Evolutionary conservation across 148 eudicot genomes (phyloP), one percentile per base, ranked within the genome.

Genomic region (Linanthus parryae): DNA sequence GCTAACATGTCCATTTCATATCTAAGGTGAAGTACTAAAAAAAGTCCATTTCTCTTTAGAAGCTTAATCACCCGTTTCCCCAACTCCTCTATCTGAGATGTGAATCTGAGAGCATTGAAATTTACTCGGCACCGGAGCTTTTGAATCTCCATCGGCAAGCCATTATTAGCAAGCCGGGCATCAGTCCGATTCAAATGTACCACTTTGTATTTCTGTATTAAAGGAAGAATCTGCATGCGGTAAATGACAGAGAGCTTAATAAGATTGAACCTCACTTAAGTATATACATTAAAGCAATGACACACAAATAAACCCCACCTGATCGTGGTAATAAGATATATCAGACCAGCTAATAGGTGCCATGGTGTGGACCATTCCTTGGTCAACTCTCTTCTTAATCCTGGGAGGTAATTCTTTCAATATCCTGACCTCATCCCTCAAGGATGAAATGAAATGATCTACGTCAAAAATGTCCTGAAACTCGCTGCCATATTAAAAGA

Each of bases 1-100:
- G 97, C 97, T 34, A 89, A 63, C 97, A 89, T 89, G 64, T 89
- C 97, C 95, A 85, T 89, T 72, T 89, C 97, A 39, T 82, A 89
- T 73, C 97, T 67, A 46, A 89, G 78, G 64, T 89, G 97, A 65
- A 89, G 95, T 34, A 89, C 97, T n/a, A 89, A 38, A 57, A 89
- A 89, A 22, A 82, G 88, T 45, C 97, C 97, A 36, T 80, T 78
- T 69, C 80, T 73, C 68, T 80, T 73, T 8, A 89, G 69, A 24
- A 89, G 56, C 35, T 66, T 80, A 45, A 85, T 75, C 38, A 89
- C 85, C 63, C 74, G 75, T 66, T 58, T 77, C 10, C 95, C 97
- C 62, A 89, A 68, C 66, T 85, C 95, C 71, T 89, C 97, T 37
- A 89, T 89, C 63, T 82, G 94, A 26, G 87, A 57, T 37, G 95